Evolutionary conservation across 176 grass and related monocot genomes (phyloP).

Genomic region (Triticum monococcum): DNA sequence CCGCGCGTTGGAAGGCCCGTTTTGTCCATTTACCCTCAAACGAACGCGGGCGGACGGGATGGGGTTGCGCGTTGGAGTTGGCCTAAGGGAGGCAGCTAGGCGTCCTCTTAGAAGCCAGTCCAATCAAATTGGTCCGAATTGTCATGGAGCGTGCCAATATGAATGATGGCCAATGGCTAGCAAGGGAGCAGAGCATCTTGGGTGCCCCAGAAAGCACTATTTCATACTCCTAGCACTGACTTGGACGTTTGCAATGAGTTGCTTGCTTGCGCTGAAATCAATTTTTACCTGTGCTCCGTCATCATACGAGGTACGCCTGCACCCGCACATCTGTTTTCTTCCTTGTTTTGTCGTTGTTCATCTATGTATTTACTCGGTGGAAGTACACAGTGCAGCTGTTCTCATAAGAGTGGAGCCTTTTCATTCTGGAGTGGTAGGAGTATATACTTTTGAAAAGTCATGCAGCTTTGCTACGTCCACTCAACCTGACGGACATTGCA

Average conservation of each 20-base stretch:
- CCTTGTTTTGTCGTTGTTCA: conserved; percentile 27
- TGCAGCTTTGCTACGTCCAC: conserved; percentile 8
- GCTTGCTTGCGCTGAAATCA: conserved; percentile 1
- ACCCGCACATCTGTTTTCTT: conserved; percentile 34
- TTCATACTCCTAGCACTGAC: conserved; percentile 33
- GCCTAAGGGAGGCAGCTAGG: no score
- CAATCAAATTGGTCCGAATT: background rate
- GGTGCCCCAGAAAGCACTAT: background rate
- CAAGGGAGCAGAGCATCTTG: conserved; percentile 28
- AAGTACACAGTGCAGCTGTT: conserved; percentile 18
- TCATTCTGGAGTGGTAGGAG: no score
- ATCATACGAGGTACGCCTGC: background rate
- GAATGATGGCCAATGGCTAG: no score
- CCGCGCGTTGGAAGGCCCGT: no score
- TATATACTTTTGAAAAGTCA: background rate
- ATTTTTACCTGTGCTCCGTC: conserved; percentile 6
- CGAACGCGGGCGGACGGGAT: no score
- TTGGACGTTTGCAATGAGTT: conserved; percentile 32
- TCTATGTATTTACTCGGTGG: background rate
- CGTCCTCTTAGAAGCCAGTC: background rate
- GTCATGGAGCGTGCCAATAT: background rate
- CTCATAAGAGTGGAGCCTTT: background rate
- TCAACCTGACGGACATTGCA: background rate
- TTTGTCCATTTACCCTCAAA: no score
- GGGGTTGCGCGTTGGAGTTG: no score